A percentile compares a stretch with the other conserved stretches of the same genome.
Conservation (phyloP, 768 basidiomycete species). For the Russula olivacea region DNA sequence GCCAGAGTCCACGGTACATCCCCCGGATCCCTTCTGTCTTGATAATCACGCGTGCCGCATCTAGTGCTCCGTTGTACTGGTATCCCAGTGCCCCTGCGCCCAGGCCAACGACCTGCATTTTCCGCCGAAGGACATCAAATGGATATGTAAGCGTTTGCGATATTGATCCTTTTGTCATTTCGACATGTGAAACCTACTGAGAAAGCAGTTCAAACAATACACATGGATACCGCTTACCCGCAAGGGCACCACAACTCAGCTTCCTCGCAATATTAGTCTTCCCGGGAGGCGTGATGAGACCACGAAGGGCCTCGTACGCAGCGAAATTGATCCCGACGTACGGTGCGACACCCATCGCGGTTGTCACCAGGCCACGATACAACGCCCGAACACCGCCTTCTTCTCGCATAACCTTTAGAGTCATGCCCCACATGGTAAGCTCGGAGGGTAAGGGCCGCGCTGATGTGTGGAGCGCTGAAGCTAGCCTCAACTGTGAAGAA, state of each 20-base stretch:
- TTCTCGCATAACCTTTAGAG: conserved; percentile 80
- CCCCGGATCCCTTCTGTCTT: conserved; percentile 69
- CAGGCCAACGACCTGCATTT: conserved; percentile 92
- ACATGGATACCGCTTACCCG: conserved; percentile 44
- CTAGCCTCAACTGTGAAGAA: conserved; percentile 34
- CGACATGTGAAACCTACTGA: conserved; percentile 14
- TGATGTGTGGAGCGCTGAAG: conserved; percentile 55
- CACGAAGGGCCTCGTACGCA: conserved; percentile 80
- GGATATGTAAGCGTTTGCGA: conserved; percentile 95
- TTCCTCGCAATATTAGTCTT: conserved; percentile 64
- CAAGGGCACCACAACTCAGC: conserved; percentile 78
- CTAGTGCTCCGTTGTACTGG: conserved; percentile 75
- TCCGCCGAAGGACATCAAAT: conserved; percentile 88
- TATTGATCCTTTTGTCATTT: conserved; percentile 54
- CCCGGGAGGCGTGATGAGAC: conserved; percentile 74
- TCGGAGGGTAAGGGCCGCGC: conserved; percentile 42
- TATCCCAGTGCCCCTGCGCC: conserved; percentile 46
- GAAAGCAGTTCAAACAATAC: neutral
- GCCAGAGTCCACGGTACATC: conserved; percentile 84
- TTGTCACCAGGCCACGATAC: conserved; percentile 80
- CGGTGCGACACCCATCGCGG: conserved; percentile 85
- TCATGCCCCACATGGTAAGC: conserved; percentile 82
- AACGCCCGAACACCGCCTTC: conserved; percentile 87
- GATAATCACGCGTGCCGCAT: conserved; percentile 66
- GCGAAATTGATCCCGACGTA: conserved; percentile 89